phyloP scores from a whole-genome alignment of 371 early-diverging fungal genomes.

The Thermomucor indicae-seudaticae region DNA sequence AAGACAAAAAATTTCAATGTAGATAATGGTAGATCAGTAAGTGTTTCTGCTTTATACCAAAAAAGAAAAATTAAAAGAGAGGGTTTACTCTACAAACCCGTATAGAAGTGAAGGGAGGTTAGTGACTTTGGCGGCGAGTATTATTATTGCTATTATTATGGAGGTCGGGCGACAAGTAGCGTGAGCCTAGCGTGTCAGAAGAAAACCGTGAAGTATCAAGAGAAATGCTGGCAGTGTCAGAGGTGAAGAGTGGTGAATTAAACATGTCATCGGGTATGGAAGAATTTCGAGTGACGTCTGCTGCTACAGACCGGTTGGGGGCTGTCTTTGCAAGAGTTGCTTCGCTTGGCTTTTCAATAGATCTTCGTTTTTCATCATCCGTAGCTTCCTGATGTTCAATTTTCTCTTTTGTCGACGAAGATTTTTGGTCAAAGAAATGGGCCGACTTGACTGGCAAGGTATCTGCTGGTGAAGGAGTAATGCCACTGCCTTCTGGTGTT shows the following conservation, averaged over 20 bases:
- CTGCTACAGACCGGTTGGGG: too few relatives aligned
- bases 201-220: slow-evolving; percentile 9
- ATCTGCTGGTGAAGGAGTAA: neutral
- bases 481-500: neutral
- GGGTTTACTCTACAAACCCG: slow-evolving; percentile 4
- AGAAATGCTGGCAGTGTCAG: slow-evolving; percentile 9
- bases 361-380: neutral
- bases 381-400: neutral
- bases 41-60: too few relatives aligned
- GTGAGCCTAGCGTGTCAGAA: slow-evolving; percentile 1
- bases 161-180: neutral
- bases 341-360: neutral
- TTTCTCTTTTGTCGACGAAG: neutral
- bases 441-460: neutral
- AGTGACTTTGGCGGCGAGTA: too few relatives aligned
- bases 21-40: too few relatives aligned
- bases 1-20: too few relatives aligned
- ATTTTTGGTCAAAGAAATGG: neutral
- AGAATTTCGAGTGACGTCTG: too few relatives aligned
- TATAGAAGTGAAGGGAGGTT: too few relatives aligned
- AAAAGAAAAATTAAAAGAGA: neutral
- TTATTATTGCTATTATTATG: too few relatives aligned
- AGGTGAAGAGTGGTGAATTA: slow-evolving; percentile 8
- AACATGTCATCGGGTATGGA: neutral
- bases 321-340: too few relatives aligned